Percentiles rank a stretch among this genome's conserved stretches.
These are phyloP conservation scores for Leptomonas seymouri DNA, from an alignment of 208 protist species.

Conservation along the genomic window DNA sequence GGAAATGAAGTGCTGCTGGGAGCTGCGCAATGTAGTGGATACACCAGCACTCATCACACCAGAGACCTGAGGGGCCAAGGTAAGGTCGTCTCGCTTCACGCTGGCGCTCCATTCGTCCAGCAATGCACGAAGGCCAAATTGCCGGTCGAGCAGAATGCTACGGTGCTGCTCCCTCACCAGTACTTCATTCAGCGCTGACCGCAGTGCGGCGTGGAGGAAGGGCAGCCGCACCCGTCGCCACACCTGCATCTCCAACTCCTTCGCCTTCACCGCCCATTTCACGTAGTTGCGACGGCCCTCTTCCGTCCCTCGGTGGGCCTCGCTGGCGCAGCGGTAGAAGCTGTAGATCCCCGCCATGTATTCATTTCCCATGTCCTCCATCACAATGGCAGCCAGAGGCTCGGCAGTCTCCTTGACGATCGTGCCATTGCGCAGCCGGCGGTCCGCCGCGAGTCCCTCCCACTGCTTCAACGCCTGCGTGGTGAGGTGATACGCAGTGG, in stretches of 20 bases:
- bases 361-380: slow-evolving; percentile 44
- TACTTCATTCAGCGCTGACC: slow-evolving; percentile 36
- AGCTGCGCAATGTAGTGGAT: background rate
- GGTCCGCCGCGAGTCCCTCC: slow-evolving; percentile 26
- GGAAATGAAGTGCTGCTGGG: background rate
- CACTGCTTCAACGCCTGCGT: slow-evolving; percentile 41
- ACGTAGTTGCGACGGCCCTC: slow-evolving; percentile 49
- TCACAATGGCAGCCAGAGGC: slow-evolving; percentile 41
- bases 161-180: slow-evolving; percentile 64
- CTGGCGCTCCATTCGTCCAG: slow-evolving; percentile 53
- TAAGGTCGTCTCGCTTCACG: slow-evolving; percentile 21
- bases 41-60: background rate
- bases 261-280: slow-evolving; percentile 42
- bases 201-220: slow-evolving; percentile 40
- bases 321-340: slow-evolving; percentile 54
- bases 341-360: slow-evolving; percentile 39
- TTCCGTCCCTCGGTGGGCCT: slow-evolving; percentile 29
- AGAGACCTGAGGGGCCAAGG: slow-evolving; percentile 18
- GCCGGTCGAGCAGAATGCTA: slow-evolving; percentile 51
- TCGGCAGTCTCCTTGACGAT: slow-evolving; percentile 46
- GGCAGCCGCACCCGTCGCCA: slow-evolving; percentile 38
- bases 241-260: slow-evolving; percentile 46
- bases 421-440: slow-evolving; percentile 29
- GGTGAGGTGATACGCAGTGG: slow-evolving; percentile 34
- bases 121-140: slow-evolving; percentile 56